Evolutionary conservation across 2,329 filamentous ascomycete species (phyloP).

Genomic region (Cadophora malorum): DNA sequence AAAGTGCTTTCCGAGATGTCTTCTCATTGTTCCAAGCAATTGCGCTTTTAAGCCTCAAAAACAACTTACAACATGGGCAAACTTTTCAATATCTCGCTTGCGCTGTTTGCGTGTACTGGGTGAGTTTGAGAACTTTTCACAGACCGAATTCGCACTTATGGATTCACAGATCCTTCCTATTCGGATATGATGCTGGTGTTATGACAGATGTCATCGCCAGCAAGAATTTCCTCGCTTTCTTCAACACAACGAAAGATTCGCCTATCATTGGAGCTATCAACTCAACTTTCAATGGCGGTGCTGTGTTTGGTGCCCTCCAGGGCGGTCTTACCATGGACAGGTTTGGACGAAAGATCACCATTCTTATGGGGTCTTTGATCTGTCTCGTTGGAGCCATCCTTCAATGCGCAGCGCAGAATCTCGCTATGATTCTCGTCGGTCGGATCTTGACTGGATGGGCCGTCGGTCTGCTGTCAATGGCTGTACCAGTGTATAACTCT

Average conservation of each 20-base stretch:
- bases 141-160: conserved; percentile 14
- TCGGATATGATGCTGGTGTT: conserved; percentile 47
- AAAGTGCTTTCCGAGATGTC: conserved; percentile 1
- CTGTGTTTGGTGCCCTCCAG: conserved; percentile 49
- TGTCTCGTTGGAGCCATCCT: conserved; percentile 66
- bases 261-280: conserved; percentile 60
- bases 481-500: conserved; percentile 70
- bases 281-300: conserved; percentile 69
- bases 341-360: conserved; percentile 64
- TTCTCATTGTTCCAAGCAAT: conserved; percentile 5
- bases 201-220: conserved; percentile 44
- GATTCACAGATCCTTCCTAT: conserved; percentile 47
- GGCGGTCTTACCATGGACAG: conserved; percentile 60
- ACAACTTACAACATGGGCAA: conserved; percentile 46
- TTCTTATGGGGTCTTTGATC: conserved; percentile 60
- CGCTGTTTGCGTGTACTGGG: conserved; percentile 51
- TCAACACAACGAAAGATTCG: conserved; percentile 46
- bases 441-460: conserved; percentile 62
- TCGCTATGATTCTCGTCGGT: conserved; percentile 64
- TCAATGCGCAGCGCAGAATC: conserved; percentile 61
- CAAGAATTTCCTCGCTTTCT: conserved; percentile 39
- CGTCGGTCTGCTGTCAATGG: conserved; percentile 67
- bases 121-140: conserved; percentile 19
- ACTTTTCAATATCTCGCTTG: conserved; percentile 50
- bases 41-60: not conserved